These are phyloP conservation scores for Penstemon davidsonii DNA, from an alignment of 257 asterid genomes.

Conservation along the genomic window DNA sequence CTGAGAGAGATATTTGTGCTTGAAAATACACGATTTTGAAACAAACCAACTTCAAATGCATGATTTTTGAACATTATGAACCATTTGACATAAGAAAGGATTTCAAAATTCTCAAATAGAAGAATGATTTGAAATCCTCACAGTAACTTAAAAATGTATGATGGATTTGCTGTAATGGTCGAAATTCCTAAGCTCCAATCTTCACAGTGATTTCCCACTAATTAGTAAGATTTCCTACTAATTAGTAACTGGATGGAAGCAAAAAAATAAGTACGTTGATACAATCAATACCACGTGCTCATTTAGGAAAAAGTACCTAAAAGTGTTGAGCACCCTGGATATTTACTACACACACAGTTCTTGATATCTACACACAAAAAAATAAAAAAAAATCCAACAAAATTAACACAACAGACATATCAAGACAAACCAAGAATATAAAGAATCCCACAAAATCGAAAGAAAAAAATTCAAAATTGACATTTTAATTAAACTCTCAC, in stretches of 20 bases:
- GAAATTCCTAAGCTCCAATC: neutral
- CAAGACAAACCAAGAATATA: too few relatives aligned
- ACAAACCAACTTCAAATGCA: constrained; percentile 13
- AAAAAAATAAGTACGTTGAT: constrained; percentile 6
- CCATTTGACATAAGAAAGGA: neutral
- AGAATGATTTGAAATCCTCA: neutral
- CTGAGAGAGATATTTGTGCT: neutral
- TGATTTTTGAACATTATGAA: neutral
- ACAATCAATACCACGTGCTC: too few relatives aligned
- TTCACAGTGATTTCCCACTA: neutral
- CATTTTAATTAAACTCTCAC: too few relatives aligned
- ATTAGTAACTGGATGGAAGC: too few relatives aligned
- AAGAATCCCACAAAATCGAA: too few relatives aligned
- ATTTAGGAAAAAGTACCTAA: neutral
- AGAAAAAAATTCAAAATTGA: too few relatives aligned
- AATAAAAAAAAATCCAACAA: too few relatives aligned
- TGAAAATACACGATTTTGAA: neutral
- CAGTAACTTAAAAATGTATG: neutral
- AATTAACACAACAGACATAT: too few relatives aligned
- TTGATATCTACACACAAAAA: neutral
- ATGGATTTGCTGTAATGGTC: neutral
- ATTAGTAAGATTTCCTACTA: too few relatives aligned
- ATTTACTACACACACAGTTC: neutral
- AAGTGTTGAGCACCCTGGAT: neutral
- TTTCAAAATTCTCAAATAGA: neutral